phyloP scores from a whole-genome alignment of 2,329 filamentous ascomycete genomes.

The Teratosphaeria viscida region DNA sequence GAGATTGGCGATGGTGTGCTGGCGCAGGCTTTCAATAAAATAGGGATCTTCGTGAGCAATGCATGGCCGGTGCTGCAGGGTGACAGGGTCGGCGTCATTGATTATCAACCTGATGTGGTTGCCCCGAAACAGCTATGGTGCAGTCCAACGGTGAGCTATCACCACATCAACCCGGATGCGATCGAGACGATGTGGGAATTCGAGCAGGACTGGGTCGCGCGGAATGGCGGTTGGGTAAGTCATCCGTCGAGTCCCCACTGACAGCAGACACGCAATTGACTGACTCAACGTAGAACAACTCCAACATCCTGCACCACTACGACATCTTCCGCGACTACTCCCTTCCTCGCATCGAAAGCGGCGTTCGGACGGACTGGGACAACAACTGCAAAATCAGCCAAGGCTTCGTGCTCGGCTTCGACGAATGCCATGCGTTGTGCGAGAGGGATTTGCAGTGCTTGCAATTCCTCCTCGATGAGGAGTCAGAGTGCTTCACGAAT shows the following conservation, averaged over 20 bases:
- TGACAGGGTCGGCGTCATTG: conserved; percentile 30
- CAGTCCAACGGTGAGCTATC: conserved; percentile 28
- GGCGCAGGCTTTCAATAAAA: conserved; percentile 37
- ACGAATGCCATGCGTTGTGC: conserved; percentile 17
- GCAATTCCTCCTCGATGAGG: conserved; percentile 14
- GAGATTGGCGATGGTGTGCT: conserved; percentile 46
- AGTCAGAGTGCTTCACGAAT: background rate
- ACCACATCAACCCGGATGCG: conserved; percentile 20
- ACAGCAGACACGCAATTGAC: background rate
- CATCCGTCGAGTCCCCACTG: background rate
- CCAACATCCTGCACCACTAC: conserved; percentile 15
- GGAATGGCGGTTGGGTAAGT: background rate
- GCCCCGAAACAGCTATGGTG: conserved; percentile 31
- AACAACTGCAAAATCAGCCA: conserved; percentile 14
- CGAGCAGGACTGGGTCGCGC: conserved; percentile 18
- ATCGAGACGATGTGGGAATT: conserved; percentile 19
- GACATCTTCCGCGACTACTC: conserved; percentile 21
- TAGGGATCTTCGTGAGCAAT: conserved; percentile 33
- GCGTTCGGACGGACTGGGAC: conserved; percentile 12
- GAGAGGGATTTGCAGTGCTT: conserved; percentile 12
- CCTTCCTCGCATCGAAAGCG: conserved; percentile 11
- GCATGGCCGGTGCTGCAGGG: conserved; percentile 35
- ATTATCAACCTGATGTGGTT: conserved; percentile 19
- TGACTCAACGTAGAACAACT: background rate
- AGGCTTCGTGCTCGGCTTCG: conserved; percentile 7